Evolutionary conservation across 2,329 filamentous ascomycete species (phyloP).

Genomic region (Fusarium buxicola): DNA sequence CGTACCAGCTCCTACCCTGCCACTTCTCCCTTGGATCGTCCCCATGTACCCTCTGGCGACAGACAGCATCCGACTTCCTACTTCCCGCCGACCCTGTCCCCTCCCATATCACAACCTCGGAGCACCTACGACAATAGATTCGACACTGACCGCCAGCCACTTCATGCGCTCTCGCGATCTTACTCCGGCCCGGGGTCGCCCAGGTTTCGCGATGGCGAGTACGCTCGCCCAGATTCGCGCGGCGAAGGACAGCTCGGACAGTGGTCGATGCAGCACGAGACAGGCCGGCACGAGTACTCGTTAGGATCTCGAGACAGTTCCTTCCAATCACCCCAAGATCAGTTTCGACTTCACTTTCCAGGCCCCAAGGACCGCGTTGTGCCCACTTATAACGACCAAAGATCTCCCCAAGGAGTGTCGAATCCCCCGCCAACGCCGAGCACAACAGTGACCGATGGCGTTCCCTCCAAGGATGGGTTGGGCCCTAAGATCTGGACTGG

Average conservation of each 20-base stretch:
- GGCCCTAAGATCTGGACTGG: slow-evolving; percentile 78
- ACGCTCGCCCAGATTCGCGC: slow-evolving; percentile 50
- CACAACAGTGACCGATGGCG: slow-evolving; percentile 54
- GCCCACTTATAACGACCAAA: slow-evolving; percentile 45
- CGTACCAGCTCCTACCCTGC: slow-evolving; percentile 57
- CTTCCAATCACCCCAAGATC: slow-evolving; percentile 51
- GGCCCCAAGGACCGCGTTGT: slow-evolving; percentile 49
- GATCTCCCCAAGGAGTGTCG: slow-evolving; percentile 37
- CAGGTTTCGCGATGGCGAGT: slow-evolving; percentile 55
- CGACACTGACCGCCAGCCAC: slow-evolving; percentile 55
- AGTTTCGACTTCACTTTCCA: slow-evolving; percentile 53
- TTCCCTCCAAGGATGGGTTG: slow-evolving; percentile 67
- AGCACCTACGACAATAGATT: slow-evolving; percentile 60
- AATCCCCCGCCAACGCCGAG: slow-evolving; percentile 49
- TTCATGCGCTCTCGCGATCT: slow-evolving; percentile 47
- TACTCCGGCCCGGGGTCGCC: slow-evolving; percentile 60
- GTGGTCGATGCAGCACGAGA: slow-evolving; percentile 56
- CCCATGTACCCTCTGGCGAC: slow-evolving; percentile 55
- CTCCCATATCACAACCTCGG: slow-evolving; percentile 57
- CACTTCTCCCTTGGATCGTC: slow-evolving; percentile 61
- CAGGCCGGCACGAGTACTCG: slow-evolving; percentile 59
- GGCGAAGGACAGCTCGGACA: slow-evolving; percentile 52
- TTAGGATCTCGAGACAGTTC: slow-evolving; percentile 55
- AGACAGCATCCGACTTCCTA: slow-evolving; percentile 59
- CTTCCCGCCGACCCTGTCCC: slow-evolving; percentile 56